phyloP scores from a whole-genome alignment of 441 rosid species.

The Pelargonium cotyledonis region DNA sequence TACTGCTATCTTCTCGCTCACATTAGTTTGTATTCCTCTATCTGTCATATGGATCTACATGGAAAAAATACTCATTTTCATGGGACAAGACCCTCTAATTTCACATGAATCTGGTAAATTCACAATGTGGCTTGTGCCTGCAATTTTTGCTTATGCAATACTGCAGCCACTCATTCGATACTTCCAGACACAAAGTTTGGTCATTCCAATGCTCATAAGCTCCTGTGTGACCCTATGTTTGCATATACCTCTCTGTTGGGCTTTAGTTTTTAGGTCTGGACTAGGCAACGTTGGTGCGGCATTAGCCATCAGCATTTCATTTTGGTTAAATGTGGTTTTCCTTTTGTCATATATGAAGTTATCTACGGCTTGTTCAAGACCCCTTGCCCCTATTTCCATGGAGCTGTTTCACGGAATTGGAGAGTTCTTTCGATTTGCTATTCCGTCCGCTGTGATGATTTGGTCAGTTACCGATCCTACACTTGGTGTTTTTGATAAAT shows the following conservation, averaged over 20 bases:
- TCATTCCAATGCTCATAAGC: slow-evolving; percentile 52
- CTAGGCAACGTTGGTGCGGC: slow-evolving; percentile 57
- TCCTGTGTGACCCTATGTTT: slow-evolving; percentile 34
- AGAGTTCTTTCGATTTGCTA: slow-evolving; percentile 64
- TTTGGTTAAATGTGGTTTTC: slow-evolving; percentile 51
- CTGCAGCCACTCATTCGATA: slow-evolving; percentile 53
- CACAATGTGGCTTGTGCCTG: slow-evolving; percentile 52
- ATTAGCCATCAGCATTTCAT: slow-evolving; percentile 46
- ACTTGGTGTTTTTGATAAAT: neutral
- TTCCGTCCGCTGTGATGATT: slow-evolving; percentile 73
- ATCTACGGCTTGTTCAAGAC: slow-evolving; percentile 44
- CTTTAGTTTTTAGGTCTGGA: slow-evolving; percentile 46
- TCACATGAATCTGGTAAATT: slow-evolving; percentile 58
- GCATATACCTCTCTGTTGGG: slow-evolving; percentile 59
- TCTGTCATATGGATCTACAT: slow-evolving; percentile 59
- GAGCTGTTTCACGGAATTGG: slow-evolving; percentile 44
- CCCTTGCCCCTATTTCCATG: slow-evolving; percentile 39
- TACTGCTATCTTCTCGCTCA: slow-evolving; percentile 45
- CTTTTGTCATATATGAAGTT: slow-evolving; percentile 51
- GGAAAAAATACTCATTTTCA: slow-evolving; percentile 38
- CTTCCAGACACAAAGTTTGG: slow-evolving; percentile 60
- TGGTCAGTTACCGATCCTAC: slow-evolving; percentile 34
- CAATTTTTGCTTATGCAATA: slow-evolving; percentile 52
- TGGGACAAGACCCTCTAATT: slow-evolving; percentile 67
- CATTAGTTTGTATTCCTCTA: slow-evolving; percentile 37